These are phyloP conservation scores for Kodamaea sagamina DNA, from an alignment of 805 yeast genomes.

Conservation along the genomic window DNA sequence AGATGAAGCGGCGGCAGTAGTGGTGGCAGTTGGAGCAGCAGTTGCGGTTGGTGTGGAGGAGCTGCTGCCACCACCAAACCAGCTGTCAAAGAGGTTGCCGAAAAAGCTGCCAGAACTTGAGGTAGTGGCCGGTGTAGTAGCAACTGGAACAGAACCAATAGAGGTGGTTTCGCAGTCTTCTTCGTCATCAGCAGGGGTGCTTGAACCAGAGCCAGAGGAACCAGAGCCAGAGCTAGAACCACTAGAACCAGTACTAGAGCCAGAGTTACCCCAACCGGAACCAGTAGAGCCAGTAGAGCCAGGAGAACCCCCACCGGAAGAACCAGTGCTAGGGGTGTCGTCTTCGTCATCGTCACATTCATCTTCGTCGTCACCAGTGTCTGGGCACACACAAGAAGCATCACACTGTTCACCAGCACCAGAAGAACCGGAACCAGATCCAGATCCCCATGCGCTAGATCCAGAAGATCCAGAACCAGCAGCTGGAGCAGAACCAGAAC, in stretches of 20 bases:
- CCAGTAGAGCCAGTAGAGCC: slow-evolving; percentile 7
- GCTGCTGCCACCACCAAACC: slow-evolving; percentile 1
- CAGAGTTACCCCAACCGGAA: slow-evolving; percentile 6
- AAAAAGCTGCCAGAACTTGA: slow-evolving; percentile 7
- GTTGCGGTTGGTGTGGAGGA: too few species aligned
- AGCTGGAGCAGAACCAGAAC: slow-evolving; percentile 11
- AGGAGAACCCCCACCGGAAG: too few species aligned
- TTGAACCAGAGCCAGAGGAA: slow-evolving; percentile 12
- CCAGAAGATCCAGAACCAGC: slow-evolving; percentile 17
- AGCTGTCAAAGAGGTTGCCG: slow-evolving; percentile 5
- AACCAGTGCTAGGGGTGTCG: slow-evolving; percentile 4
- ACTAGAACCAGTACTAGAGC: slow-evolving; percentile 9
- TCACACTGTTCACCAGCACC: slow-evolving; percentile 17
- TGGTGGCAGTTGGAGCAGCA: slow-evolving; percentile 3
- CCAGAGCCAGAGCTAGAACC: slow-evolving; percentile 12
- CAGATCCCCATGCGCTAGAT: slow-evolving; percentile 13
- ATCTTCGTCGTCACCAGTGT: slow-evolving; percentile 16
- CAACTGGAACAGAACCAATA: slow-evolving; percentile 16
- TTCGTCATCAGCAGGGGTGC: slow-evolving; percentile 15
- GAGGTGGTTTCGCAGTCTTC: slow-evolving; percentile 15
- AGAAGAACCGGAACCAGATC: slow-evolving; percentile 12
- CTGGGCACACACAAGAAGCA: slow-evolving; percentile 15
- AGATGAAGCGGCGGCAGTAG: slow-evolving; percentile 6
- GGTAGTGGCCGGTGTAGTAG: slow-evolving; percentile 11
- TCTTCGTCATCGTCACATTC: slow-evolving; percentile 18